Conservation (phyloP, 164 flowering plant genomes). For the Hamamelis virginiana region DNA sequence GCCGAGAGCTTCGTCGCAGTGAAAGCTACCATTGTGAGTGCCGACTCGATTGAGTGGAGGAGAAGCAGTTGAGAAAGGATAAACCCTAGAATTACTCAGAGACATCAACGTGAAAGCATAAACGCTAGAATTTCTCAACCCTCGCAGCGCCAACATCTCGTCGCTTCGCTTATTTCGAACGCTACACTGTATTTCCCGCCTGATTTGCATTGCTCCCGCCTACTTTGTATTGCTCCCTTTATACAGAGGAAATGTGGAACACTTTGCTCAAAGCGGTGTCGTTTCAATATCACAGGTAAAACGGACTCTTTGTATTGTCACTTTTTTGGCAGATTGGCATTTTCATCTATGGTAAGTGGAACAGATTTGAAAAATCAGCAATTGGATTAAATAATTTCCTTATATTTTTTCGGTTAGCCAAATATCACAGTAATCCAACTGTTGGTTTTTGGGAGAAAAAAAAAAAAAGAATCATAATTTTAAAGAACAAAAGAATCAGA, state of each 20-base stretch:
- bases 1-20: slow-evolving; percentile 81
- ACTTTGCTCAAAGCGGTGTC: not conserved
- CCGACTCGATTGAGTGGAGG: slow-evolving; percentile 45
- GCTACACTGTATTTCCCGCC: not conserved
- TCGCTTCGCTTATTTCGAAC: not conserved
- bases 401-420: no score
- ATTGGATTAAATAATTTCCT: no score
- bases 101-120: slow-evolving; percentile 15
- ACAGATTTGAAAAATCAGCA: no score
- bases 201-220: no score
- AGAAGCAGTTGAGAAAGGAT: slow-evolving; percentile 23
- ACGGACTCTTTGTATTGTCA: no score
- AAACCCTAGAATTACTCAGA: slow-evolving; percentile 14
- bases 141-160: slow-evolving; percentile 17
- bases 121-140: slow-evolving; percentile 8
- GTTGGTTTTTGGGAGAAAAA: no score
- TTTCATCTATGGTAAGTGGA: no score
- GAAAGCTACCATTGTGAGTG: slow-evolving; percentile 72
- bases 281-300: no score
- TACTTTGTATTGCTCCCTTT: not conserved
- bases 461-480: no score
- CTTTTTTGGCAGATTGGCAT: no score
- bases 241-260: not conserved
- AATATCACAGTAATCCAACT: no score
- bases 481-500: no score